Base-by-base conservation (phyloP, 169 alveolate species). In the Fabrea salina region DNA sequence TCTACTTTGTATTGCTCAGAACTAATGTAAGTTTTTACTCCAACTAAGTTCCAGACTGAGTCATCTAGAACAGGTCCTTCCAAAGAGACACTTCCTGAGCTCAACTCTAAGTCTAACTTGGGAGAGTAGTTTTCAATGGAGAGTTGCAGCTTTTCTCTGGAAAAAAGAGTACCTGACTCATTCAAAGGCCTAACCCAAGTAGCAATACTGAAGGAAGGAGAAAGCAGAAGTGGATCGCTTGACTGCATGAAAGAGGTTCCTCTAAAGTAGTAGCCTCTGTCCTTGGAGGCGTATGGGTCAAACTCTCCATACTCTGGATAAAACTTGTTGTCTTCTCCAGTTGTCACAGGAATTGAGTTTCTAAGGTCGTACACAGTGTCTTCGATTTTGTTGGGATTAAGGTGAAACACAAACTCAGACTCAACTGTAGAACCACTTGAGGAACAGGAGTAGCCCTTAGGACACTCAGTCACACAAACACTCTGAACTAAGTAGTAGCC, bases 241-340 rank as follows among this genome's bases (percentile, higher is more conserved):
- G n/a, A 0, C 5, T 41, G 16, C 50, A 64, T 32, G 13, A 64
- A 6, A 37, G 57, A 1, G 19, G 27, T 19, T 8, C 75, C 75
- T 13, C 50, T 40, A 64, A 64, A 64, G n/a, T 64, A 64, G n/a
- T 32, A 64, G 2, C 75, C 75, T 8, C 75, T 19, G 16, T 13
- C 16, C 16, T 37, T 19, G 19, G 75, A 51, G 19, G 75, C 27
- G 2, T 39, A 39, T 22, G 75, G 75, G 54, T 64, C 75, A 37
- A 39, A 30, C 4, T 1, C 5, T 37, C 41, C 75, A 64, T 64
- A 64, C 11, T 64, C 50, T 0, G 75, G 75, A 39, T 64, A 64
- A 64, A 64, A 64, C 7, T 32, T 33, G 4, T 3, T 4, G 19
- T 33, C 19, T 32, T 51, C 35, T 25, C 75, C 75, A 35, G 75